Percentiles rank a stretch among this genome's conserved stretches.
phyloP scores from a whole-genome alignment of 176 grass and related monocot species.

The Zea mays region Zm-B73-REFERENCE-NAM-5.0 NC_050103.1:118948501-118949000 shows the following conservation, averaged over 20 bases:
- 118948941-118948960: constrained; percentile 87
- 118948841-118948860: constrained; percentile 83
- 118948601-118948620: constrained; percentile 62
- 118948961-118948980: constrained; percentile 80
- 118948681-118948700: constrained; percentile 51
- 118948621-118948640: constrained; percentile 76
- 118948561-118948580: constrained; percentile 59
- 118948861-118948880: constrained; percentile 37
- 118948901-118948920: constrained; percentile 23
- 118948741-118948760: constrained; percentile 78
- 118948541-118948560: constrained; percentile 14
- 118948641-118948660: constrained; percentile 74
- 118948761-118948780: constrained; percentile 82
- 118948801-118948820: constrained; percentile 62
- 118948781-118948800: constrained; percentile 71
- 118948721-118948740: constrained; percentile 64
- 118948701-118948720: constrained; percentile 71
- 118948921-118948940: constrained; percentile 33
- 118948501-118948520: background rate
- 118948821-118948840: constrained; percentile 75
- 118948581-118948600: constrained; percentile 53
- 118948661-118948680: constrained; percentile 45
- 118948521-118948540: constrained; percentile 18
- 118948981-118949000: constrained; percentile 90
- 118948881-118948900: constrained; percentile 13